A percentile compares a stretch with the other conserved stretches of the same genome.
phyloP scores from a whole-genome alignment of 2,329 filamentous ascomycete genomes.

The Fusarium stilboides region DNA sequence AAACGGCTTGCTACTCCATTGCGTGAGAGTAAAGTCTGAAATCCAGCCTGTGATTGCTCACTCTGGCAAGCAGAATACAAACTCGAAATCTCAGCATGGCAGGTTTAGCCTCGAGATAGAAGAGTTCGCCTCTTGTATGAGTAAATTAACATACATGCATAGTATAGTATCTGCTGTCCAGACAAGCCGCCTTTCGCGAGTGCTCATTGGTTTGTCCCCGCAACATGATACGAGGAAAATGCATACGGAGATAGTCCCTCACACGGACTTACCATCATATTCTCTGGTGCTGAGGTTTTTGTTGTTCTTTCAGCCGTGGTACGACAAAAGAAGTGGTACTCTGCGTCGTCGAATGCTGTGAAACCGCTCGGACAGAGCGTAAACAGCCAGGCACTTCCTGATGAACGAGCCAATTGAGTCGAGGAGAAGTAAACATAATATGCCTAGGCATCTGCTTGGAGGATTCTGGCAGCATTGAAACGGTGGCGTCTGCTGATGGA shows the following conservation, averaged over 20 bases:
- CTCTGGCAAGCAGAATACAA: not conserved
- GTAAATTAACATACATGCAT: not conserved
- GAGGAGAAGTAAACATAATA: not conserved
- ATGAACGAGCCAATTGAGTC: not conserved
- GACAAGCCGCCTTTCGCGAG: not conserved
- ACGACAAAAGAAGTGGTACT: not conserved
- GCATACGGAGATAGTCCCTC: not conserved
- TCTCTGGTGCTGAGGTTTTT: not conserved
- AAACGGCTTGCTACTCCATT: constrained; percentile 24
- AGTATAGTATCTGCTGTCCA: not conserved
- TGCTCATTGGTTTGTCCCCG: not conserved
- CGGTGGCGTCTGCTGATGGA: constrained; percentile 6
- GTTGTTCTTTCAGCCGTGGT: not conserved
- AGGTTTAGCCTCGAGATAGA: not conserved
- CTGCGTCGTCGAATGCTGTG: constrained; percentile 18
- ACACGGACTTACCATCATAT: not conserved
- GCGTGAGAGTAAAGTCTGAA: constrained; percentile 1
- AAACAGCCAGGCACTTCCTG: not conserved
- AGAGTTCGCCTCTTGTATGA: too few relatives aligned
- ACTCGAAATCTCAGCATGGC: not conserved
- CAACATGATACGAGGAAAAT: not conserved
- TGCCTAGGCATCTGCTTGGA: not conserved
- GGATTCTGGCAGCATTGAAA: constrained; percentile 14
- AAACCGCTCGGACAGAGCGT: not conserved
- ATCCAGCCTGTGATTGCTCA: not conserved